Evolutionary conservation across 116 monocot species (phyloP).

Genomic region (Zostera marina): DNA sequence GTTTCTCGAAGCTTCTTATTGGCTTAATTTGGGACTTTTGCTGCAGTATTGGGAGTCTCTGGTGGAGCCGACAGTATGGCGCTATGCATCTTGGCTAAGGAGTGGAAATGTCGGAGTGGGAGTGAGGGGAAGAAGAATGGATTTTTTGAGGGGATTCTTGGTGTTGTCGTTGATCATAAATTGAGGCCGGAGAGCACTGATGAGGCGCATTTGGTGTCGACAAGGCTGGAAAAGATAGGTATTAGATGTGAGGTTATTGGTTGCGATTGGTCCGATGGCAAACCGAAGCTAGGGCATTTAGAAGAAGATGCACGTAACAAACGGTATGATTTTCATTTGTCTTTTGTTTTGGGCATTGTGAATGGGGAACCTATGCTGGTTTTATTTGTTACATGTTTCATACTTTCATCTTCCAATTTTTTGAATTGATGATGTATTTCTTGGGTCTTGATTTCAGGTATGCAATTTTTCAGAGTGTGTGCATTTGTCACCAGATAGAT

Average conservation of each 20-base stretch:
- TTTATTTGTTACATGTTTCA: background rate
- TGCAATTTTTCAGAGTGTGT: conserved; percentile 51
- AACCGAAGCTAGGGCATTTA: conserved; percentile 65
- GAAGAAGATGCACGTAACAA: conserved; percentile 86
- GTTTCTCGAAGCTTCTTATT: background rate
- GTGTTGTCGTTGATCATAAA: conserved; percentile 80
- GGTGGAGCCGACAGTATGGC: conserved; percentile 97
- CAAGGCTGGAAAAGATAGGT: conserved; percentile 52
- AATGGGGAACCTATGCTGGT: background rate
- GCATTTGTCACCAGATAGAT: conserved; percentile 46
- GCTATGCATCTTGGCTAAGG: conserved; percentile 61
- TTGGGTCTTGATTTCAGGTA: conserved; percentile 51
- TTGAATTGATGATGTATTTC: conserved; percentile 3
- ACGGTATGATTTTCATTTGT: conserved; percentile 30
- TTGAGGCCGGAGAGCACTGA: conserved; percentile 62
- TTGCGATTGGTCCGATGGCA: conserved; percentile 67
- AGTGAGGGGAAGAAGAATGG: conserved; percentile 8
- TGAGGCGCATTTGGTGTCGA: conserved; percentile 55
- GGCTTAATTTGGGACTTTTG: conserved; percentile 1
- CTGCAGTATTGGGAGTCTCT: conserved; percentile 82
- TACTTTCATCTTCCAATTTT: background rate
- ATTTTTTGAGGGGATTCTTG: conserved; percentile 66
- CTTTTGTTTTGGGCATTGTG: background rate
- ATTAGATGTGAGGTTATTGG: conserved; percentile 55
- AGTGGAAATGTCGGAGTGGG: conserved; percentile 43